Conservation (phyloP, 768 basidiomycete species). For the Harrya chromipes region DNA sequence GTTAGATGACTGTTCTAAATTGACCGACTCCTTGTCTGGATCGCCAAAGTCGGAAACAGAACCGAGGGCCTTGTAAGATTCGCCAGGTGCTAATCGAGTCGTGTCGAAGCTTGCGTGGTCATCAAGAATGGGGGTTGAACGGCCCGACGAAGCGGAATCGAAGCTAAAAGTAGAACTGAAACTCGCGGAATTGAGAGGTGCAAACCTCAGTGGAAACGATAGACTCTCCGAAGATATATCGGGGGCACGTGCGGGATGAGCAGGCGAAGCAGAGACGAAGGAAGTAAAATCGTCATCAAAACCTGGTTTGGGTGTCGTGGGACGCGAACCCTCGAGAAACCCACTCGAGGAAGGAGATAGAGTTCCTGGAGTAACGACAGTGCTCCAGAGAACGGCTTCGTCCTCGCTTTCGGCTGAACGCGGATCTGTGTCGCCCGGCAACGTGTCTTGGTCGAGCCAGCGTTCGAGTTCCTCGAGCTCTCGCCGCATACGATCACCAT, state of each 20-base stretch:
- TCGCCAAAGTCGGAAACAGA: slow-evolving; percentile 59
- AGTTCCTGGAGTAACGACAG: slow-evolving; percentile 30
- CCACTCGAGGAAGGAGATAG: slow-evolving; percentile 24
- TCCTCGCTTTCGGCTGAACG: slow-evolving; percentile 16
- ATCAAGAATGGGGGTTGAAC: slow-evolving; percentile 25
- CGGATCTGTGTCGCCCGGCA: slow-evolving; percentile 32
- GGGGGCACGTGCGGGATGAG: slow-evolving; percentile 3
- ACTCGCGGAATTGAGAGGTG: slow-evolving; percentile 13
- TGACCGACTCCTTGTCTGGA: slow-evolving; percentile 33
- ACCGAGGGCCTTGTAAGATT: slow-evolving; percentile 51
- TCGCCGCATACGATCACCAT: slow-evolving; percentile 37
- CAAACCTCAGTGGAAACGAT: neutral
- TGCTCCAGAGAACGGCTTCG: slow-evolving; percentile 40
- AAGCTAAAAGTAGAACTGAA: slow-evolving; percentile 32
- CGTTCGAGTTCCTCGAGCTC: slow-evolving; percentile 60
- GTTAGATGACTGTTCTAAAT: slow-evolving; percentile 9
- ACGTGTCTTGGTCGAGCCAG: slow-evolving; percentile 46
- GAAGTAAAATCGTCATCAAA: slow-evolving; percentile 83
- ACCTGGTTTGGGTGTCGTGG: slow-evolving; percentile 36
- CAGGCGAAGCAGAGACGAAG: slow-evolving; percentile 60
- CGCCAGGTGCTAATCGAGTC: slow-evolving; percentile 17
- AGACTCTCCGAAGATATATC: neutral
- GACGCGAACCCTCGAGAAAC: slow-evolving; percentile 17
- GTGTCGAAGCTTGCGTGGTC: slow-evolving; percentile 15
- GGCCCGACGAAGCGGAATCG: slow-evolving; percentile 17